Base-by-base conservation (phyloP, 352 stramenopile species). In the Globisporangium paddicum region DNA sequence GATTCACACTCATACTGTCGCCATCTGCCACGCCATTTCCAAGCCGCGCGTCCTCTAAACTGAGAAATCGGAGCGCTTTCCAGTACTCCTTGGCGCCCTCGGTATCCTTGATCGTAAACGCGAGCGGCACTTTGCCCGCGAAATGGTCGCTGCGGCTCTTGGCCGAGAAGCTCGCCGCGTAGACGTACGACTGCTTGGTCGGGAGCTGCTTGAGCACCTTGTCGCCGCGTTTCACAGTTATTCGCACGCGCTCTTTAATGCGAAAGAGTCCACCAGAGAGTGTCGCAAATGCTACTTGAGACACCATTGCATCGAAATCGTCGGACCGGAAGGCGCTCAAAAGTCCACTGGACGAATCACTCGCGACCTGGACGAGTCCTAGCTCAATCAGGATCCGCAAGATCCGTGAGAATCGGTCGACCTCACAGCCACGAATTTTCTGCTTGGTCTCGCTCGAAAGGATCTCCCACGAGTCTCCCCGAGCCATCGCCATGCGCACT, bases 281-380 rank as follows among this genome's bases (percentile, higher is more conserved):
- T 1, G 82, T 90, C 13, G 80, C 78, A 57, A 86, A 89, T 10
- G 82, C 82, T 7, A 92, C 79, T 42, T 86, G 77, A 5, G 82
- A 92, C 55, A 92, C 82, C 38, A 86, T 75, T 18, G 78, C 73
- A 58, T 92, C 82, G 47, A 92, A 89, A 46, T 90, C 79, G 38
- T 84, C 71, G 0, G 80, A 82, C 21, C 73, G 76, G 28, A 90
- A 79, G 10, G 75, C 69, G 40, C 77, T 74, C 18, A 92, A 60
- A 5, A 92, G 63, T 18, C 80, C 66, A 9, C 66, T 62, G 0
- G 79, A 89, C n/a, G 75, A 73, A 40, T 87, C 75, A 28, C 66
- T 73, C 30, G 78, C 70, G 14, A 87, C 67, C 37, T 86, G 58
- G 3, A 95, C 44, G 10, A 95, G 66, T 2, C 69, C 70, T 21